Base-by-base conservation (phyloP, 2,329 filamentous ascomycete genomes). In the Fusarium gaditjirri region DNA sequence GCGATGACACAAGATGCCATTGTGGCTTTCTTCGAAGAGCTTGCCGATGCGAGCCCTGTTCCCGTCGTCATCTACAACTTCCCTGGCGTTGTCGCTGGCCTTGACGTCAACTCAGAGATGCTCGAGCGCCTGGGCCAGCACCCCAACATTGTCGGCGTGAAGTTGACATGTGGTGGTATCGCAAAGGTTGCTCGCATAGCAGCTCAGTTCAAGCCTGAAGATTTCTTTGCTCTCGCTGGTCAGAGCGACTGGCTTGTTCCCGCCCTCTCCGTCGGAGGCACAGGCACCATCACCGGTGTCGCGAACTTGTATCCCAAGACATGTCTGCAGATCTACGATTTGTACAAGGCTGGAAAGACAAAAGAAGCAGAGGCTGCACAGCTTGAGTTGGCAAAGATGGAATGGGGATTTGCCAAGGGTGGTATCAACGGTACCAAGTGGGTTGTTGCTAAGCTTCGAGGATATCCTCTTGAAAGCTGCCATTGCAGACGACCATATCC, bases 61-160 rank as follows among this genome's bases (percentile, higher is more conserved):
- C 91, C 91, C 0, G 83, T 93, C 29, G 81, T 93, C 43, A 89
- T 94, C 64, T 93, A 93, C 84, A 93, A 93, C 81, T 93, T 91
- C 83, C 91, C 91, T 4, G 89, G 85, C 9, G 90, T 92, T 8
- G 89, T 87, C 29, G 87, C 90, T 17, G 91, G 92, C 8, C 83
- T 93, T 14, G 91, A 93, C 74, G 84, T 93, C 47, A 88, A 90
- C 77, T 92, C 89, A 0, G 90, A 92, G 69, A 86, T 88, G 74
- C 89, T 93, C 70, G 82, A 86, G 5, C 81, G 83, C 0, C 83
- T 93, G 8, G 86, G 87, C 17, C 80, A 85, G 65, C 88, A 91
- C 77, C 81, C 85, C 44, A 92, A 92, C 72, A 91, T 93, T 72
- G 88, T 92, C 55, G 91, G 90, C 35, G 89, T 90, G 57, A 93